phyloP scores from a whole-genome alignment of 129 eudicot genomes.

The Artemisia tridentata region DNA sequence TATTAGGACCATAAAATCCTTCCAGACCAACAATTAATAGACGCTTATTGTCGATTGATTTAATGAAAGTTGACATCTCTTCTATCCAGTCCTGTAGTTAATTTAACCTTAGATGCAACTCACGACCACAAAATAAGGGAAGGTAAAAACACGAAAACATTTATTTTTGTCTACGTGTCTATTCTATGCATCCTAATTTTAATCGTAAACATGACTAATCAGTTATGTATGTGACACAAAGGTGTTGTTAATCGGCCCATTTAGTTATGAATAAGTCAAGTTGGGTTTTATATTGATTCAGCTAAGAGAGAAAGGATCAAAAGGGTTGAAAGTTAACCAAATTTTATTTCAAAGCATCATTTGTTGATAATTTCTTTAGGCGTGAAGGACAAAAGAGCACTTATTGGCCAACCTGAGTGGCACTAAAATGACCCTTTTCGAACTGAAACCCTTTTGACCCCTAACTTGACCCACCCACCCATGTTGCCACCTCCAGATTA shows the following conservation, averaged over 20 bases:
- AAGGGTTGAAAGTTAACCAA: no score
- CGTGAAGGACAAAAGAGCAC: no score
- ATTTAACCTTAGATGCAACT: background rate
- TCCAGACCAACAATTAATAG: slow-evolving; percentile 79
- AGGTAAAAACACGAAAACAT: background rate
- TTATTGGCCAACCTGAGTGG: background rate
- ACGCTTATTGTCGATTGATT: slow-evolving; percentile 75
- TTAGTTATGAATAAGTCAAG: no score
- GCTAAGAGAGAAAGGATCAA: no score
- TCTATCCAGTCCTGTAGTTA: slow-evolving; percentile 90
- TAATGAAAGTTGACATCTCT: slow-evolving; percentile 84
- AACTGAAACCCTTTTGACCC: background rate
- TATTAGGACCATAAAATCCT: slow-evolving; percentile 89
- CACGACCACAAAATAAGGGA: background rate
- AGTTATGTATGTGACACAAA: no score
- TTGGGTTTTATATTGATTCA: no score
- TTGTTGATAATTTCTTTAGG: no score
- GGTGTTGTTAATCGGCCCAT: no score
- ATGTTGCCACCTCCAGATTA: background rate
- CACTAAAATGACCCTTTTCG: background rate
- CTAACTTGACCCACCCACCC: slow-evolving; percentile 1
- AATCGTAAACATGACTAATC: no score
- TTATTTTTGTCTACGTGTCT: no score
- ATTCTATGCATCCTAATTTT: no score
- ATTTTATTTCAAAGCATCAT: no score